Percentiles rank a stretch among this genome's conserved stretches.
phyloP scores from a whole-genome alignment of 192 early-diverging fungal genomes.

The Radiomyces spectabilis region DNA sequence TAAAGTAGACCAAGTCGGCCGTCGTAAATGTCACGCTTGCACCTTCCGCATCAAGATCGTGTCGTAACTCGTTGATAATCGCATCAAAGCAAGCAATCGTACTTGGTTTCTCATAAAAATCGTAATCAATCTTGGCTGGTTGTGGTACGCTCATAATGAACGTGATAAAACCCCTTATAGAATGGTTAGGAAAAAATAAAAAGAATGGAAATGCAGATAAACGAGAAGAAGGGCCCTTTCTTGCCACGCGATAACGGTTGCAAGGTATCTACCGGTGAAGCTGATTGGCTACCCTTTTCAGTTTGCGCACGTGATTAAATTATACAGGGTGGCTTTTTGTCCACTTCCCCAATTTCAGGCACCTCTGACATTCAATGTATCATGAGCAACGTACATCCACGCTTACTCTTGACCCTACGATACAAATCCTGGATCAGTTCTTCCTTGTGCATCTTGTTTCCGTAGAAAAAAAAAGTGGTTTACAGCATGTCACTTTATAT shows the following conservation, averaged over 20 bases:
- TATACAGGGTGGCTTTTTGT: no score
- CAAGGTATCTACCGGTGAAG: no score
- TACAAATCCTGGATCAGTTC: no score
- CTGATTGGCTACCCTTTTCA: no score
- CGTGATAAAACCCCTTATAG: not conserved
- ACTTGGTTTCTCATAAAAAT: constrained; percentile 26
- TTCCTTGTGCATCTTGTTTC: no score
- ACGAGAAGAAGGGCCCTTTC: no score
- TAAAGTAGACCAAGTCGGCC: constrained; percentile 23
- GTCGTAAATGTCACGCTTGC: constrained; percentile 12
- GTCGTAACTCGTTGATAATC: constrained; percentile 7
- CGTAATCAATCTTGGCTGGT: constrained; percentile 12
- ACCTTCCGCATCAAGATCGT: constrained; percentile 14
- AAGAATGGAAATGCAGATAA: not conserved
- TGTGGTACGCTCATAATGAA: not conserved
- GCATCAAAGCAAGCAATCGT: constrained; percentile 25
- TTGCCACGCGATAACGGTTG: no score
- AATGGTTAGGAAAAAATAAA: not conserved
- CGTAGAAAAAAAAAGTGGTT: not conserved
- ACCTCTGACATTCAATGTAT: no score
- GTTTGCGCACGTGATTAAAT: no score
- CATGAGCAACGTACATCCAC: no score
- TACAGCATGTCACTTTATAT: not conserved
- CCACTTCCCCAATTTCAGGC: no score
- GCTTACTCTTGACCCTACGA: no score